Base-by-base conservation (phyloP, 2,329 filamentous ascomycete species). In the Fusarium globosum region DNA sequence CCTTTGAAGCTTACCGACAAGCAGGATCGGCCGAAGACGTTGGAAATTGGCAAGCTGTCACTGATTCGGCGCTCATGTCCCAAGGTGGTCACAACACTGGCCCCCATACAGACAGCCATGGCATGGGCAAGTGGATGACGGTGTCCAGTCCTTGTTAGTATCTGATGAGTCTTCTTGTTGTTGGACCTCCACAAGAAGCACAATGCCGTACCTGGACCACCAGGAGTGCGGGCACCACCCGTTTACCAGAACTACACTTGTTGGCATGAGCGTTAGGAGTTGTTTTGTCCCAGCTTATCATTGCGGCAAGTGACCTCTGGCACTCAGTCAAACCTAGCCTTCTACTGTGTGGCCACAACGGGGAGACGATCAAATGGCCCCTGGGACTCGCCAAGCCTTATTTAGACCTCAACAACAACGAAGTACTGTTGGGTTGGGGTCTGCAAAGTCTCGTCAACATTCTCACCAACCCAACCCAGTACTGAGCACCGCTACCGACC, bases 201-300 rank as follows among this genome's bases (percentile, higher is more conserved):
- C 46, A 11, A 33, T 49, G 21, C n/a, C 11, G 23, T 11, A 41
- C 12, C 39, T 13, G n/a, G 16, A n/a, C 3, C 65, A 65, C 45
- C n/a, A 42, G 21, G 26, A 42, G 20, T 69, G 65, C n/a, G 14
- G 20, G 18, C 67, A 69, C n/a, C 30, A 23, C 4, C 48, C 20
- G 11, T 21, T 68, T 21, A 20, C n/a, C 16, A 3, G 36, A 12
- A 62, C 23, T 6, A 49, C 16, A 21, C 20, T 3, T 68, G 48
- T n/a, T 68, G 63, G 65, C n/a, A 43, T 33, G 38, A 35, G 20
- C 21, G 14, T 18, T 30, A 41, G 35, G 49, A 52, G 7, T 11
- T 21, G 21, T 51, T 30, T 41, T 57, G 39, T n/a, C 42, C 16
- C 16, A 45, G 11, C 43, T 10, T 26, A 18, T 14, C 23, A 20